Evolutionary conservation across 106 monocot species (phyloP).

Genomic region (Phalaenopsis aphrodite): DNA sequence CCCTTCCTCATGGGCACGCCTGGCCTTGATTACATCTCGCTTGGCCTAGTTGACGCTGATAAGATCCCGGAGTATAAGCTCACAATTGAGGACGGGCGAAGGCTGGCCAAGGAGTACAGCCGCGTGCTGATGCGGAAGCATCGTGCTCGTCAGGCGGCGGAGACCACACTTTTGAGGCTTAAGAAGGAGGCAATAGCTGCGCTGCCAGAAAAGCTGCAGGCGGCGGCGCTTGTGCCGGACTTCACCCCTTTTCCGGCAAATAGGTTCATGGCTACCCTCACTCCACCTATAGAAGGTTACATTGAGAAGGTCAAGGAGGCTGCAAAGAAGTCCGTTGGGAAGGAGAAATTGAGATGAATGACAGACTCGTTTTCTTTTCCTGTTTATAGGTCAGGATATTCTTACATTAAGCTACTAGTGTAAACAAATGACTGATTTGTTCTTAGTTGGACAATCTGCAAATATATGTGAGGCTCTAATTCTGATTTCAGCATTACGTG

Average conservation of each 20-base stretch:
- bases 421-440: not conserved
- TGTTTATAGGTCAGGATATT: slow-evolving; percentile 9
- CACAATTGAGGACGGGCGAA: slow-evolving; percentile 81
- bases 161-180: slow-evolving; percentile 47
- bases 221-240: slow-evolving; percentile 68
- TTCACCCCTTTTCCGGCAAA: slow-evolving; percentile 60
- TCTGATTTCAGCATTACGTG: not conserved
- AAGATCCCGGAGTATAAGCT: slow-evolving; percentile 63
- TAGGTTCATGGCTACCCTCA: slow-evolving; percentile 66
- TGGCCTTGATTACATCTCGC: slow-evolving; percentile 45
- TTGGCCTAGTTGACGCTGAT: slow-evolving; percentile 74
- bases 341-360: slow-evolving; percentile 59
- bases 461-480: not conserved
- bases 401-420: not conserved
- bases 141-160: slow-evolving; percentile 60
- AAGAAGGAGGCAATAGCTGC: slow-evolving; percentile 91
- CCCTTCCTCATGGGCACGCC: slow-evolving; percentile 59
- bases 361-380: not conserved
- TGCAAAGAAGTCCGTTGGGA: slow-evolving; percentile 33
- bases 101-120: slow-evolving; percentile 85
- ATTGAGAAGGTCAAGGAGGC: slow-evolving; percentile 64
- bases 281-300: slow-evolving; percentile 82
- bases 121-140: slow-evolving; percentile 78
- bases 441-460: not conserved
- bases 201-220: slow-evolving; percentile 63